Evolutionary conservation across 305 asterid genomes (phyloP).

Genomic region (Rubia balearica): DNA sequence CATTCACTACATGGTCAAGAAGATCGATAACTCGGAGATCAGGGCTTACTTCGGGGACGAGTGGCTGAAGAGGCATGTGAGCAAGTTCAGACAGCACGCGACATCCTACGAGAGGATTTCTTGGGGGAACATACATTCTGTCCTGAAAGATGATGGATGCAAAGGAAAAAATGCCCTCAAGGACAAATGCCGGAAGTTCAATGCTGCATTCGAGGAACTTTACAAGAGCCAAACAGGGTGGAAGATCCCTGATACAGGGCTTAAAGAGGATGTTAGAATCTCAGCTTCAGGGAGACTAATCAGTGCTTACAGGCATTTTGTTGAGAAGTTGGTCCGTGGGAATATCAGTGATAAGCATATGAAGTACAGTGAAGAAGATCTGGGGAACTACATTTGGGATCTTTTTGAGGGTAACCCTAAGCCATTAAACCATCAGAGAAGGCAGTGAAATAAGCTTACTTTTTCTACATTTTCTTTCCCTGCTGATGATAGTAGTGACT

Average conservation of each 20-base stretch:
- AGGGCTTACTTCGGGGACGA: slow-evolving; percentile 49
- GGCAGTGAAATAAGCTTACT: slow-evolving; percentile 27
- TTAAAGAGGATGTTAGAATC: slow-evolving; percentile 26
- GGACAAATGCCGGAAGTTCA: slow-evolving; percentile 33
- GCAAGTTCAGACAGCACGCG: slow-evolving; percentile 46
- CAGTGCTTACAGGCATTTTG: slow-evolving; percentile 37
- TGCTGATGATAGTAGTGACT: slow-evolving; percentile 2
- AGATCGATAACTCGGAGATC: slow-evolving; percentile 39
- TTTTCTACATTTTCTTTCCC: not conserved
- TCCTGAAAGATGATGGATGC: slow-evolving; percentile 38
- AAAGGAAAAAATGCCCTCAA: slow-evolving; percentile 44
- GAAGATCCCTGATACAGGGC: slow-evolving; percentile 37
- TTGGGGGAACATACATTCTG: slow-evolving; percentile 36
- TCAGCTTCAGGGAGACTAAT: slow-evolving; percentile 31
- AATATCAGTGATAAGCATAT: slow-evolving; percentile 41
- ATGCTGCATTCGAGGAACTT: slow-evolving; percentile 44
- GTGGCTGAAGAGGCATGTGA: slow-evolving; percentile 38
- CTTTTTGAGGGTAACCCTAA: slow-evolving; percentile 50
- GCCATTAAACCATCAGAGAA: slow-evolving; percentile 34
- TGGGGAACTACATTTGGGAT: slow-evolving; percentile 43
- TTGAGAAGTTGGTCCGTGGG: slow-evolving; percentile 12
- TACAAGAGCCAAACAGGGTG: slow-evolving; percentile 57
- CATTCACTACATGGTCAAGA: slow-evolving; percentile 61
- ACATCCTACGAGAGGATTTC: slow-evolving; percentile 39
- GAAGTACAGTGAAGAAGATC: slow-evolving; percentile 50